Base-by-base conservation (phyloP, 2,329 filamentous ascomycete genomes). In the Colletotrichum acutatum region DNA sequence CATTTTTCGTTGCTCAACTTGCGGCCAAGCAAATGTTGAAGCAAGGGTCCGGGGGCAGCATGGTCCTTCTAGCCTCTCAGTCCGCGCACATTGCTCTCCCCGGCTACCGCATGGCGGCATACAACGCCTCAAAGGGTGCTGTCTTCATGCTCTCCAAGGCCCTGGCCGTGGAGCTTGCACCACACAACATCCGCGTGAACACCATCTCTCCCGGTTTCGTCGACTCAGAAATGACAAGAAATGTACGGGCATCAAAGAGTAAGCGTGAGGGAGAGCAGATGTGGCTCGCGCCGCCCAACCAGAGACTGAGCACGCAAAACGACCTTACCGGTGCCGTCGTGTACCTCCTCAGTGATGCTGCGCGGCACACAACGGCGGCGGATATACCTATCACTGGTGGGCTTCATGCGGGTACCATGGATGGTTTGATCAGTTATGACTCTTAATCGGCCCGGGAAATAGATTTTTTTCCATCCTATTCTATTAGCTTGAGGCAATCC, bases 241-340 rank as follows among this genome's bases (percentile, higher is more conserved):
- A 85, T 74, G 86, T 90, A 6, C 83, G 85, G 68, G 83, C 83
- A 26, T 81, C 84, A n/a, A 87, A 90, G 80, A 84, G 90, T 81
- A 85, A 88, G 78, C 89, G 90, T 76, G 90, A 90, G 76, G 87
- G 88, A 2, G 88, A 88, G 6, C 89, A 90, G 83, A 87, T 87
- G 12, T 80, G 88, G 34, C 75, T 90, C 37, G 88, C 88, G 0
- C 83, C 86, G 53, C 85, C 86, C 0, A 83, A 87, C 74, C 42
- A 49, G 42, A 49, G 42, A 11, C 42, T 49, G 2, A 49, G 42
- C 42, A 49, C 42, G 8, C 42, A 49, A 22, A 49, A 49, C 42
- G 88, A 90, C 78, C 79, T 90, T 2, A 87, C 87, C 3, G 87
- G 88, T 19, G 88, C 88, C 0, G 90, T 90, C 75, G 87, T 89